Conservation (phyloP, 176 grass and related monocot genomes). For the Lolium perenne region DNA sequence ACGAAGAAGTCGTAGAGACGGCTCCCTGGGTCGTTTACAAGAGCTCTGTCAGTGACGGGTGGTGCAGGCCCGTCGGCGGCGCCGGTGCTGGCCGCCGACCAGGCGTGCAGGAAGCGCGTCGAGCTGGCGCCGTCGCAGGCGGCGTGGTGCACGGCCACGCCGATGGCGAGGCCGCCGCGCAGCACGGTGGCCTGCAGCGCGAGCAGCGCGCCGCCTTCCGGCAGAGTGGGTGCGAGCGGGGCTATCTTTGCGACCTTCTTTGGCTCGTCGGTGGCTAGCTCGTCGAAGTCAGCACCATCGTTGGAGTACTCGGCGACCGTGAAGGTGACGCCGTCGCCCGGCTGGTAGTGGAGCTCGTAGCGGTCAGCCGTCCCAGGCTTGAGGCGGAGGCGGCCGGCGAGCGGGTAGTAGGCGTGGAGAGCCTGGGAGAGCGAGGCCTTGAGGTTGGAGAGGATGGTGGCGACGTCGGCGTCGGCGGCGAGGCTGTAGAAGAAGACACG, state of each 20-base stretch:
- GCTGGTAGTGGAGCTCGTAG: neutral
- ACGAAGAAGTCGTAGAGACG: slow-evolving; percentile 28
- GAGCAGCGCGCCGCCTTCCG: neutral
- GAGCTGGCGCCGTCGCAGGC: neutral
- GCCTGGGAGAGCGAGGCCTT: neutral
- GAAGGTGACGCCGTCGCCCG: neutral
- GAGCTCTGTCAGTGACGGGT: neutral
- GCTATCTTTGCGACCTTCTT: neutral
- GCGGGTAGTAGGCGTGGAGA: slow-evolving; percentile 12
- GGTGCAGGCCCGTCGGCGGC: neutral
- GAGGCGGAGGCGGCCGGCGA: neutral
- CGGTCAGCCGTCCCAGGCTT: neutral
- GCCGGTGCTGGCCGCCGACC: neutral
- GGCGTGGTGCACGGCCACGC: neutral
- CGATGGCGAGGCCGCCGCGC: neutral
- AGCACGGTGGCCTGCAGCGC: neutral
- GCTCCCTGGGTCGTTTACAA: neutral
- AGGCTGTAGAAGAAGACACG: slow-evolving; percentile 20
- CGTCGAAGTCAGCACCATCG: neutral
- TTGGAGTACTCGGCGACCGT: neutral
- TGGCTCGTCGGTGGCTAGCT: neutral
- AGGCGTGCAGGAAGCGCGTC: neutral
- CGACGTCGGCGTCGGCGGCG: neutral
- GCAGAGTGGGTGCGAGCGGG: neutral
- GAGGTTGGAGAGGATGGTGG: slow-evolving; percentile 5